Conservation (phyloP, 2,329 filamentous ascomycete species). For the Cladosporium velox region DNA sequence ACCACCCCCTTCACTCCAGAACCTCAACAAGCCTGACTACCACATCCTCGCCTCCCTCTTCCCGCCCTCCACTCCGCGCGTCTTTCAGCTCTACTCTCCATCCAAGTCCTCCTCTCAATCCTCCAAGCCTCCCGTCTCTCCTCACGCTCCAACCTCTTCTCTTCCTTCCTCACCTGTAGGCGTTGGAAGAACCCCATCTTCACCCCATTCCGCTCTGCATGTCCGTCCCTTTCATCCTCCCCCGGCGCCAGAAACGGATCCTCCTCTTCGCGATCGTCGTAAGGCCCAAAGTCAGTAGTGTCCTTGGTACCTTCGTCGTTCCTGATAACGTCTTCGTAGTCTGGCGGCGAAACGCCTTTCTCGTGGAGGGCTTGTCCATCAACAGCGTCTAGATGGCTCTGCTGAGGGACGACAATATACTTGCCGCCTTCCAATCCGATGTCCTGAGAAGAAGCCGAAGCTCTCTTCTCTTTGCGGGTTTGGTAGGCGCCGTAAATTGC, state of each 20-base stretch:
- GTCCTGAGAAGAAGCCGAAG: background rate
- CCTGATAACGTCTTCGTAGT: conserved; percentile 9
- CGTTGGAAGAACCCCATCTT: conserved; percentile 9
- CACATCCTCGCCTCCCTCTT: conserved; percentile 5
- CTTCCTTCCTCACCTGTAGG: conserved; percentile 15
- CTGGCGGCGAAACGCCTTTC: conserved; percentile 11
- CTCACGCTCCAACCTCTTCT: conserved; percentile 13
- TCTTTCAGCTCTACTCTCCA: conserved; percentile 9
- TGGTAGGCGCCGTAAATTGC: conserved; percentile 14
- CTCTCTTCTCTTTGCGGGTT: background rate
- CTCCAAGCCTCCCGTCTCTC: conserved; percentile 4
- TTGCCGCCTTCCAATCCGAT: background rate
- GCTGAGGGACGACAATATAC: background rate
- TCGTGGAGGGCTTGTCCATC: background rate
- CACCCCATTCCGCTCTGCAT: background rate
- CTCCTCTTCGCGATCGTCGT: background rate
- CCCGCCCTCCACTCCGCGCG: conserved; percentile 4
- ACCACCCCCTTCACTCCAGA: background rate
- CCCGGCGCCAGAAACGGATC: background rate
- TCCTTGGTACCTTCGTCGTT: background rate
- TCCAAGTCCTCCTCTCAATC: conserved; percentile 10
- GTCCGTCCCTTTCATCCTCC: background rate
- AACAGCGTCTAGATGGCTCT: background rate
- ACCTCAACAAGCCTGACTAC: conserved; percentile 16
- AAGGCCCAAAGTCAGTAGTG: background rate